Evolutionary conservation across 140 eudicot genomes (phyloP).

Genomic region (Eryngium alpinum): DNA sequence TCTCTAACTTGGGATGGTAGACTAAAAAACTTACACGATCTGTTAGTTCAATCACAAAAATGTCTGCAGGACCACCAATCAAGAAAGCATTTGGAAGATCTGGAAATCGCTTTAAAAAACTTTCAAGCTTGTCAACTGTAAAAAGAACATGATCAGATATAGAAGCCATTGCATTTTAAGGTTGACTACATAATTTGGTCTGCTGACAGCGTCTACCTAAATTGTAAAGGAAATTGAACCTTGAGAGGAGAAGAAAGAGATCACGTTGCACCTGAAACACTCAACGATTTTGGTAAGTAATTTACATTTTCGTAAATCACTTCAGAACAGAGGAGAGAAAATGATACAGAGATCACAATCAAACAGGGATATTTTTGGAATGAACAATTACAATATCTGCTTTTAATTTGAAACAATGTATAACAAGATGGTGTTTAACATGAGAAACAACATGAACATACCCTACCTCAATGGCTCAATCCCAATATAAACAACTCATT

Average conservation of each 20-base stretch:
- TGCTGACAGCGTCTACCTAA: conserved; percentile 35
- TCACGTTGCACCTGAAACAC: conserved; percentile 68
- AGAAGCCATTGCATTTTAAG: background rate
- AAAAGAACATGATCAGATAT: conserved; percentile 4
- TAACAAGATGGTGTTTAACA: too few relatives aligned
- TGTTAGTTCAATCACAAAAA: conserved; percentile 67
- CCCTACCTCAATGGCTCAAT: too few relatives aligned
- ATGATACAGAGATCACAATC: too few relatives aligned
- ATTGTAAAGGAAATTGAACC: conserved; percentile 67
- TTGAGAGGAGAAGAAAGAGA: conserved; percentile 83
- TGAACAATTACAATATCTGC: too few relatives aligned
- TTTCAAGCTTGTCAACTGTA: conserved; percentile 63
- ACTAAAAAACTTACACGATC: conserved; percentile 55
- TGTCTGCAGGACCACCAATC: conserved; percentile 74
- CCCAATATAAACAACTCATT: too few relatives aligned
- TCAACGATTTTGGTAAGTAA: background rate
- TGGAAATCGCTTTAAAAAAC: conserved; percentile 66
- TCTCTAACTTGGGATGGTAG: background rate
- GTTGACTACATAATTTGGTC: background rate
- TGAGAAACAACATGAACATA: too few relatives aligned
- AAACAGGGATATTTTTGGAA: too few relatives aligned
- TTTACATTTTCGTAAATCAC: background rate
- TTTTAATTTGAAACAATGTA: too few relatives aligned
- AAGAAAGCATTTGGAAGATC: conserved; percentile 74
- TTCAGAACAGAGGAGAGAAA: background rate